Base-by-base conservation (phyloP, 192 early-diverging fungal genomes). In the Podila horticola region DNA sequence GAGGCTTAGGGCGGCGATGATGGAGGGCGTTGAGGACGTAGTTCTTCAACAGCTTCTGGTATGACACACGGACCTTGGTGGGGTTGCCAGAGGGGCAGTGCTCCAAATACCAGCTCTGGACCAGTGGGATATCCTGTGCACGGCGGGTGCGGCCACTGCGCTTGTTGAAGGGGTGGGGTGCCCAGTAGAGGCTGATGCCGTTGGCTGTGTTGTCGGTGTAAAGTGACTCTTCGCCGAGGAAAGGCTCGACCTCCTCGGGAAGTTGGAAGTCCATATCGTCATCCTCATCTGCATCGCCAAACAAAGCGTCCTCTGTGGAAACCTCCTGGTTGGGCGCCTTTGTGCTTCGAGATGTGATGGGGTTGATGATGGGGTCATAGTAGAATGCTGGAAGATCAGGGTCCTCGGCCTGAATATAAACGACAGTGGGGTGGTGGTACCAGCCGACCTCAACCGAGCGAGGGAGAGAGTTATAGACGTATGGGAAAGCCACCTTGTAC, bases 401-500 rank as follows among this genome's bases (percentile, higher is more conserved):
- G 82, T 97, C 96, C 28, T 98, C 97, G 9, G 96, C 74, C 10
- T 90, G 91, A 51, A 98, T 90, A 72, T 94, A 96, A 13, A 96
- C 95, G 49, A 95, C 91, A 0, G 94, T 93, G 3, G 97, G 97
- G 82, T 94, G 89, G 79, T 99, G 98, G 81, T 99, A 99, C 90
- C 92, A 92, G 15, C 95, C 89, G 4, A 98, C 85, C 41, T 95
- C 94, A 7, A 99, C 97, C 28, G 94, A 92, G 50, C 98, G 93
- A 20, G 97, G 97, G 17, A 96, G 87, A 24, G 95, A 97, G 87
- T 99, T 99, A 88, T 98, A 99, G 57, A 99, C 85, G 79, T 95
- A 97, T 62, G 98, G 98, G 85, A 97, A 99, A 4, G 98, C 98
- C 48, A 99, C 94, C 82, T 97, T 97, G 90, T 99, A 98, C 86